A percentile compares a stretch with the other conserved stretches of the same genome.
These are phyloP conservation scores for Lentinula guzmanii DNA, from an alignment of 768 basidiomycete genomes.

Conservation along the genomic window DNA sequence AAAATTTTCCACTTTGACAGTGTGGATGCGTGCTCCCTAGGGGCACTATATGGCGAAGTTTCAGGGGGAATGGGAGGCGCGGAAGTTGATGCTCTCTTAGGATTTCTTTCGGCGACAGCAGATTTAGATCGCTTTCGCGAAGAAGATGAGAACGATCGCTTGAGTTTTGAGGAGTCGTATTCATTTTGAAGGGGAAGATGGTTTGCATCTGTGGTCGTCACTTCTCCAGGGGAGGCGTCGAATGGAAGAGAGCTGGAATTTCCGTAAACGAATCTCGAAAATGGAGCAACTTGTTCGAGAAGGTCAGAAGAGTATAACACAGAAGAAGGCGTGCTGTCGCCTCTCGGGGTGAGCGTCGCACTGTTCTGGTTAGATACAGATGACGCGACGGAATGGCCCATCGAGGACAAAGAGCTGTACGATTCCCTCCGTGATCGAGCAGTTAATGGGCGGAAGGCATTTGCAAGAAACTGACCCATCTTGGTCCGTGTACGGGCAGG, in stretches of 20 bases:
- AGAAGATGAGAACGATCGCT: slow-evolving; percentile 2
- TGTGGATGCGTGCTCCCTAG: slow-evolving; percentile 12
- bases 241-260: slow-evolving; percentile 6
- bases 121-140: background rate
- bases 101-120: slow-evolving; percentile 6
- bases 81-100: slow-evolving; percentile 9
- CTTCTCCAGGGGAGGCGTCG: background rate
- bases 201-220: background rate
- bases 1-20: slow-evolving; percentile 37
- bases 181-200: background rate
- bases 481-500: slow-evolving; percentile 33
- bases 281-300: slow-evolving; percentile 13
- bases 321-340: slow-evolving; percentile 17
- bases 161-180: background rate
- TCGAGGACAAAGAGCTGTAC: slow-evolving; percentile 22
- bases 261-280: slow-evolving; percentile 17
- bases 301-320: slow-evolving; percentile 14
- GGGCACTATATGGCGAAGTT: background rate
- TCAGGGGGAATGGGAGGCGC: slow-evolving; percentile 5
- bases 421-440: slow-evolving; percentile 31
- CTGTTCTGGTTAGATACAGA: slow-evolving; percentile 9
- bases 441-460: slow-evolving; percentile 45
- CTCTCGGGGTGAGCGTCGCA: slow-evolving; percentile 10
- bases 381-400: slow-evolving; percentile 14
- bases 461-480: slow-evolving; percentile 48